These are phyloP conservation scores for Sanghuangporus baumii DNA, from an alignment of 1,284 basidiomycete genomes.

Conservation along the genomic window DNA sequence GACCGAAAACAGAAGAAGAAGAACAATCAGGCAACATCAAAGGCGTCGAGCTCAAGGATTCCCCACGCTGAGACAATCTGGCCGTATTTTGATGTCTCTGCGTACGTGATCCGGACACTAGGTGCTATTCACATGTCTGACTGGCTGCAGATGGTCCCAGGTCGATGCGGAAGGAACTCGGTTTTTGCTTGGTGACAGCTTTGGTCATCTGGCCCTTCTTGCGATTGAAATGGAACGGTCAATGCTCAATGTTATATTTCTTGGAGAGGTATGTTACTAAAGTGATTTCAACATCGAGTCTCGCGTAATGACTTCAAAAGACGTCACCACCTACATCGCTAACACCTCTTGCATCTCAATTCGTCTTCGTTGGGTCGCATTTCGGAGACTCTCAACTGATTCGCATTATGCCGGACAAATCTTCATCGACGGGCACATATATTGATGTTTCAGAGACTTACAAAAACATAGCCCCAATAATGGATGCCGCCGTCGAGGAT, in stretches of 20 bases:
- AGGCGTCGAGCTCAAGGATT: slow-evolving; percentile 3
- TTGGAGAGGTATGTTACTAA: slow-evolving; percentile 61
- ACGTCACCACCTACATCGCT: slow-evolving; percentile 72
- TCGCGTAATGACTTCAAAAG: slow-evolving; percentile 33
- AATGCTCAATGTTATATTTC: slow-evolving; percentile 54
- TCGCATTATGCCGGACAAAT: slow-evolving; percentile 49
- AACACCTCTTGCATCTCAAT: slow-evolving; percentile 69
- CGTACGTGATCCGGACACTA: slow-evolving; percentile 36
- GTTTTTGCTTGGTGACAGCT: slow-evolving; percentile 74
- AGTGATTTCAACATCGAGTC: background rate
- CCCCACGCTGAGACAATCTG: slow-evolving; percentile 41
- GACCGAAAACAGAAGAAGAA: slow-evolving; percentile 42
- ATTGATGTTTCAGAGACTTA: slow-evolving; percentile 59
- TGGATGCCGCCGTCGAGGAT: slow-evolving; percentile 79
- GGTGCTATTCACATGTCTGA: slow-evolving; percentile 5
- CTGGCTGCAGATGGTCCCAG: slow-evolving; percentile 40
- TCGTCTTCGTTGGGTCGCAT: slow-evolving; percentile 81
- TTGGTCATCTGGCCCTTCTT: slow-evolving; percentile 66
- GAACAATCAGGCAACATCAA: slow-evolving; percentile 46
- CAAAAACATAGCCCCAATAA: slow-evolving; percentile 83
- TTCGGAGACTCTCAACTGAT: slow-evolving; percentile 79
- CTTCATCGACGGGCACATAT: slow-evolving; percentile 41
- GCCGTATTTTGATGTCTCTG: slow-evolving; percentile 65
- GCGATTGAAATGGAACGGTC: slow-evolving; percentile 43
- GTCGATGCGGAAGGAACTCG: slow-evolving; percentile 40